These are phyloP conservation scores for Apiotrichum brassicae DNA, from an alignment of 1,284 basidiomycete species.

Conservation along the genomic window DNA sequence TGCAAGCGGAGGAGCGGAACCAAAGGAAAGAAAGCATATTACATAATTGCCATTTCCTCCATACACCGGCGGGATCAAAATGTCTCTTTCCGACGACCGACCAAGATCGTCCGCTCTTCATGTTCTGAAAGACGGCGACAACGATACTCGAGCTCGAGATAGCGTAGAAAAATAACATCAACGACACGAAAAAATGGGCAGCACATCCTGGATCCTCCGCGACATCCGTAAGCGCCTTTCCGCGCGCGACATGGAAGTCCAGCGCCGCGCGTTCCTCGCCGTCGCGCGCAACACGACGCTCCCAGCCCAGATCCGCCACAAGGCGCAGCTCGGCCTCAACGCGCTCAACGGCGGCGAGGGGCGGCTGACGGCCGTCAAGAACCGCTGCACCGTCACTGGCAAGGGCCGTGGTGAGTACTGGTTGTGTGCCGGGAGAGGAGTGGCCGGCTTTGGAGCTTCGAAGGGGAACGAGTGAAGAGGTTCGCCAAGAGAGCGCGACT, in stretches of 20 bases:
- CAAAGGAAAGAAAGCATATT: no score
- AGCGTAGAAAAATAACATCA: neutral
- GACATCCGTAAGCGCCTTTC: constrained; percentile 41
- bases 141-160: neutral
- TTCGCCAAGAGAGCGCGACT: no score
- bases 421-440: no score
- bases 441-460: no score
- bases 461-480: no score
- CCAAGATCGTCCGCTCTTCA: no score
- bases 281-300: constrained; percentile 82
- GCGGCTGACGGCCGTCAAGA: constrained; percentile 75
- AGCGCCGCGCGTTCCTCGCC: constrained; percentile 78
- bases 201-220: constrained; percentile 34
- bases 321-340: constrained; percentile 92
- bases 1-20: neutral
- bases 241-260: constrained; percentile 62
- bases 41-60: neutral
- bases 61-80: no score
- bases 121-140: neutral
- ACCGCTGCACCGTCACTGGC: constrained; percentile 77
- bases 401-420: constrained; percentile 61
- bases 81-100: no score
- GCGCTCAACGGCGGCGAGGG: constrained; percentile 70
- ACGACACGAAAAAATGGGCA: constrained; percentile 22
- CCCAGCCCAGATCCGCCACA: constrained; percentile 78